Conservation (phyloP, 257 asterid species). For the Craterostigma plantagineum region DNA sequence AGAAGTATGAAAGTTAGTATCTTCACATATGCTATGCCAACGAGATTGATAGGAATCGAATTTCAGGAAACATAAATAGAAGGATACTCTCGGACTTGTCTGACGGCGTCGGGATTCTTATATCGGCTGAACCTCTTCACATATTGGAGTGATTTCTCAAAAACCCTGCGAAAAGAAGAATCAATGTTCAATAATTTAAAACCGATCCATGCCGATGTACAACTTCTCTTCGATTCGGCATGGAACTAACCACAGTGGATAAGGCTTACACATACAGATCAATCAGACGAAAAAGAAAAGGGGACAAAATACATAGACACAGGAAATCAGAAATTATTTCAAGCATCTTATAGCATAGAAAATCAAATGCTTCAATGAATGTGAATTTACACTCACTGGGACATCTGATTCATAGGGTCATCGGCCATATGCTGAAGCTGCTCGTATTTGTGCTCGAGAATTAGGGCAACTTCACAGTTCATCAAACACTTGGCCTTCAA, state of each 20-base stretch:
- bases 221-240: no score
- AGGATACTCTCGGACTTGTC: slow-evolving; percentile 99
- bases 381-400: slow-evolving; percentile 41
- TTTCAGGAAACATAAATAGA: no score
- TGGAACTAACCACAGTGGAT: no score
- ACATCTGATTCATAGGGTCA: slow-evolving; percentile 76
- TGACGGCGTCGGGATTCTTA: slow-evolving; percentile 92
- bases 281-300: no score
- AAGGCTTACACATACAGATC: no score
- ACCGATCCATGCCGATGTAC: no score
- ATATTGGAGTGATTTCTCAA: slow-evolving; percentile 91
- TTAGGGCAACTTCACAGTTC: slow-evolving; percentile 87
- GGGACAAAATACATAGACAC: background rate
- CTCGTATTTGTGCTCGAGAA: slow-evolving; percentile 85
- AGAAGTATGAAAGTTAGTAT: no score
- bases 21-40: no score
- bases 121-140: slow-evolving; percentile 98
- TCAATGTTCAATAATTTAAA: slow-evolving; percentile 6
- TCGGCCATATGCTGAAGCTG: slow-evolving; percentile 94
- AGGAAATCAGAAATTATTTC: no score
- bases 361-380: background rate
- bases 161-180: slow-evolving; percentile 40
- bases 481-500: slow-evolving; percentile 85
- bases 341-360: no score
- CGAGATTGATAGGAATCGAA: no score